Conservation (phyloP, 805 yeast genomes). For the Starmera dryadoides region DNA sequence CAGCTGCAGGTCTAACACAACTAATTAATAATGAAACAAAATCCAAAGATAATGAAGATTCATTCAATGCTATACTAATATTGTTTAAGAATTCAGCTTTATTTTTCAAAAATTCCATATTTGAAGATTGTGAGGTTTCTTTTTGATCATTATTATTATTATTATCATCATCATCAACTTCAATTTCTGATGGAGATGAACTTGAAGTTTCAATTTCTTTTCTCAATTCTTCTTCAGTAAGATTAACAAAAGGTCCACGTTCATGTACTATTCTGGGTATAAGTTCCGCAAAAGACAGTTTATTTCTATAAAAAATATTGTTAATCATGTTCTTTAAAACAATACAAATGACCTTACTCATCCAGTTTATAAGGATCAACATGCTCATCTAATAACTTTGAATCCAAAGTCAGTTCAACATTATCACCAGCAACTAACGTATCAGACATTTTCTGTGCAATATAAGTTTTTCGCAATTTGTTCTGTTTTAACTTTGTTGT, state of each 20-base stretch:
- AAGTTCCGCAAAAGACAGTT: slow-evolving; percentile 42
- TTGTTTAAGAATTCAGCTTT: slow-evolving; percentile 46
- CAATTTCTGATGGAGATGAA: slow-evolving; percentile 8
- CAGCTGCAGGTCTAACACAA: slow-evolving; percentile 77
- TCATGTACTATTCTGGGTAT: slow-evolving; percentile 54
- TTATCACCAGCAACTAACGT: too few relatives aligned
- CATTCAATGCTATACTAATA: slow-evolving; percentile 70
- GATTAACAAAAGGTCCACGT: slow-evolving; percentile 46
- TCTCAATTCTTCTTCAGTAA: slow-evolving; percentile 44
- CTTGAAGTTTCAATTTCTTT: slow-evolving; percentile 29
- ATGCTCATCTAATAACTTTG: slow-evolving; percentile 18
- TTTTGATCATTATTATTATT: slow-evolving; percentile 9
- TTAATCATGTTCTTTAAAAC: neutral
- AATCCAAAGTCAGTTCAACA: slow-evolving; percentile 14
- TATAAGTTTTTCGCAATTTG: too few relatives aligned
- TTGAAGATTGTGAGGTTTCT: slow-evolving; percentile 15
- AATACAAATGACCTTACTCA: slow-evolving; percentile 11
- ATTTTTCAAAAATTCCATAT: slow-evolving; percentile 36
- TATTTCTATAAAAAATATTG: slow-evolving; percentile 8
- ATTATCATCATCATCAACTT: slow-evolving; percentile 6
- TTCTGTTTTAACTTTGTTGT: too few relatives aligned
- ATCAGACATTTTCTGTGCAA: too few relatives aligned
- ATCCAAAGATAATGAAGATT: slow-evolving; percentile 81
- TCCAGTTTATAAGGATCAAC: slow-evolving; percentile 16
- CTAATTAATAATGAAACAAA: slow-evolving; percentile 80